phyloP scores from a whole-genome alignment of 176 grass and related monocot species.

The Oryza officinalis region DNA sequence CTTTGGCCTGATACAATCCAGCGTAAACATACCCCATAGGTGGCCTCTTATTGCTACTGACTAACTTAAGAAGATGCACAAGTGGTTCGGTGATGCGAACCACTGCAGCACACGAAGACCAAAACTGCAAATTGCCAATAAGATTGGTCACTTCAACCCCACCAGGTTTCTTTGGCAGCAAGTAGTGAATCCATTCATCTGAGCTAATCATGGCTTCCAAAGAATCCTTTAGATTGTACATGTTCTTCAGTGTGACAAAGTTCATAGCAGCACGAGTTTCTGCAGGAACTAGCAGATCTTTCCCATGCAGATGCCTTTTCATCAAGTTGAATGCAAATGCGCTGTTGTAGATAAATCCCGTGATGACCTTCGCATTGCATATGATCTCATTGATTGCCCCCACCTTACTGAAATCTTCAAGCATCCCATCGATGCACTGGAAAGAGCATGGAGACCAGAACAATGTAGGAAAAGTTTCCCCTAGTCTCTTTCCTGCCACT shows the following conservation, averaged over 20 bases:
- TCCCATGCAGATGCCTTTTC: slow-evolving; percentile 70
- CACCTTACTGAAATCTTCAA: slow-evolving; percentile 78
- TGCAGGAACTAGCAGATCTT: slow-evolving; percentile 68
- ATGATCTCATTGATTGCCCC: slow-evolving; percentile 68
- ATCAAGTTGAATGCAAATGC: slow-evolving; percentile 64
- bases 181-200: slow-evolving; percentile 66
- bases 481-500: slow-evolving; percentile 59
- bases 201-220: slow-evolving; percentile 68
- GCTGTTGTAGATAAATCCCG: slow-evolving; percentile 83
- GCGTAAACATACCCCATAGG: slow-evolving; percentile 86
- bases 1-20: slow-evolving; percentile 78
- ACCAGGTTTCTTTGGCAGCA: slow-evolving; percentile 59
- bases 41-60: slow-evolving; percentile 67
- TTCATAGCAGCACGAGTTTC: slow-evolving; percentile 71
- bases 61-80: slow-evolving; percentile 77
- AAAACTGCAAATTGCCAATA: slow-evolving; percentile 63
- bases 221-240: slow-evolving; percentile 66
- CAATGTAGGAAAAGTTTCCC: slow-evolving; percentile 75
- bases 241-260: slow-evolving; percentile 81
- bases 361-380: slow-evolving; percentile 72
- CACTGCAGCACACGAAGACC: slow-evolving; percentile 68
- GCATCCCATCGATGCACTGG: slow-evolving; percentile 78
- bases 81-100: slow-evolving; percentile 72
- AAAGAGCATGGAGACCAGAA: slow-evolving; percentile 89
- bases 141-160: slow-evolving; percentile 60